These are phyloP conservation scores for Circinella minor DNA, from an alignment of 371 early-diverging fungal species.

Conservation along the genomic window DNA sequence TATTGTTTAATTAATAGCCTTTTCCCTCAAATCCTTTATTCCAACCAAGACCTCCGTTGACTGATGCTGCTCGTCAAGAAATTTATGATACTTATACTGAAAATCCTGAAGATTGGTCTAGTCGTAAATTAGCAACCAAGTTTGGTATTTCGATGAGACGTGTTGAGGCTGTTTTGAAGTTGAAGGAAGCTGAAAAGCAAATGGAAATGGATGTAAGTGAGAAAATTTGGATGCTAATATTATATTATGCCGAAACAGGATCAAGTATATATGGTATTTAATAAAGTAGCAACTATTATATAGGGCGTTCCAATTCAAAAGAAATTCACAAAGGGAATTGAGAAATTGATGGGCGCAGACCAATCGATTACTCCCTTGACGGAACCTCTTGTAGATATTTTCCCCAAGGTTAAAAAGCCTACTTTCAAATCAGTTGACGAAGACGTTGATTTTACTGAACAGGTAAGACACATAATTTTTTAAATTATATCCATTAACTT, in stretches of 20 bases:
- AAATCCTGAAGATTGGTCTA: conserved; percentile 69
- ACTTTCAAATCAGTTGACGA: conserved; percentile 83
- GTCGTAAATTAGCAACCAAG: conserved; percentile 75
- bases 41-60: conserved; percentile 79
- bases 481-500: no score
- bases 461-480: conserved; percentile 26
- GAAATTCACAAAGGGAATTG: conserved; percentile 80
- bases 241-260: background rate
- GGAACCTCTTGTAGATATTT: conserved; percentile 69
- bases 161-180: conserved; percentile 86
- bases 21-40: conserved; percentile 92
- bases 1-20: conserved; percentile 53
- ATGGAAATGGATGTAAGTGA: conserved; percentile 60
- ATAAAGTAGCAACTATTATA: background rate
- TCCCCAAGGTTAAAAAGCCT: conserved; percentile 76
- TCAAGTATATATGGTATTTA: background rate
- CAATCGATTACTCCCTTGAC: conserved; percentile 24
- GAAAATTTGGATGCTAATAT: background rate
- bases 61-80: conserved; percentile 69
- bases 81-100: conserved; percentile 72
- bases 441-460: conserved; percentile 68
- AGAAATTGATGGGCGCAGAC: conserved; percentile 76
- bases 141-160: conserved; percentile 84
- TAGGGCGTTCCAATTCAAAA: conserved; percentile 65
- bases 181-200: conserved; percentile 81